Base-by-base conservation (phyloP, 352 stramenopile genomes). In the Sclerospora graminicola region DNA sequence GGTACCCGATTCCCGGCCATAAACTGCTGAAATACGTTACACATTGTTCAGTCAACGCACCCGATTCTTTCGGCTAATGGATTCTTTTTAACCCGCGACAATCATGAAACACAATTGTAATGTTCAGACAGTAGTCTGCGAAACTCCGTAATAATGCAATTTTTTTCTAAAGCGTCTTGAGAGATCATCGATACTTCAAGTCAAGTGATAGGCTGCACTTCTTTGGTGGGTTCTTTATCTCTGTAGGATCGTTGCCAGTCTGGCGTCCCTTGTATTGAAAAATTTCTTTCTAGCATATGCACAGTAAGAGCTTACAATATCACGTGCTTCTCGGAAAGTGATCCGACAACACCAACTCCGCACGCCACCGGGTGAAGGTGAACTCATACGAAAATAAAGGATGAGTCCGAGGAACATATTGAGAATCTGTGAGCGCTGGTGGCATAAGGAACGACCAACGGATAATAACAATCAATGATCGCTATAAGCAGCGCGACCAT, bases 361-460 rank as follows among this genome's bases (percentile, higher is more conserved):
- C 56, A 11, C 79, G 75, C 79, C 75, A 90, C 48, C 88, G 79
- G 10, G 69, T 50, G 45, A 90, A 90, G 2, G 79, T 32, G 75
- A 90, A 43, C 88, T 90, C 57, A 90, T 63, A 23, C 79, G 73
- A 41, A 88, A 90, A 20, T 73, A 88, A 34, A 88, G 63, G 20
- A 66, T 84, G 45, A 90, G 69, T 1, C 75, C 79, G 1, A 90
- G 49, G 34, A 90, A 90, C 34, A 73, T 85, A 59, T 90, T 90
- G 57, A 90, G 79, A 84, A 55, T 88, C 74, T 0, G 73, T 78
- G 39, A 87, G 88, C 10, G 79, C 75, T 8, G 73, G 82, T 30
- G 75, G 87, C 9, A 78, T 55, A 84, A 5, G 63, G 45, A 21
- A 82, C 71, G 20, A 88, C 73, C 29, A 90, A 87, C 15, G 54